phyloP scores from a whole-genome alignment of 2,329 filamentous ascomycete genomes.

The Waltergamsia citrina region DNA sequence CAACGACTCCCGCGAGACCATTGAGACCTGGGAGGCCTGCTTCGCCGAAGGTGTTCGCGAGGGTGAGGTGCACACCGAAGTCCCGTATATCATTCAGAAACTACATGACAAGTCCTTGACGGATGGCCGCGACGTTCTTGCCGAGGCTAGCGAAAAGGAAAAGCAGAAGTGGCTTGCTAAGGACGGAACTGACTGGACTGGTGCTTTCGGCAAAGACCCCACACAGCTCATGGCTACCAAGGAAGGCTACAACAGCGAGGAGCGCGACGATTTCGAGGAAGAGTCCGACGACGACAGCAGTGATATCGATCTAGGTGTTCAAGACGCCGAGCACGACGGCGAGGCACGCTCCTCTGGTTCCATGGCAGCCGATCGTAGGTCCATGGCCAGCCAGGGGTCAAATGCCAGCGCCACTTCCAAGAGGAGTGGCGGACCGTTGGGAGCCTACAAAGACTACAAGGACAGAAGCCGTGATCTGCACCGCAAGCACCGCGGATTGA shows the following conservation, averaged over 20 bases:
- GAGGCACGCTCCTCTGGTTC: slow-evolving; percentile 15
- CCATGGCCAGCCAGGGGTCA: slow-evolving; percentile 27
- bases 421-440: slow-evolving; percentile 33
- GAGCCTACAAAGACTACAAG: slow-evolving; percentile 53
- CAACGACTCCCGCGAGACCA: slow-evolving; percentile 85
- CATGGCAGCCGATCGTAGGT: slow-evolving; percentile 17
- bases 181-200: slow-evolving; percentile 77
- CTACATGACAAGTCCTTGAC: slow-evolving; percentile 76
- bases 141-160: slow-evolving; percentile 60
- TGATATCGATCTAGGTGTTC: slow-evolving; percentile 47
- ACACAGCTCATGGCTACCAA: slow-evolving; percentile 30
- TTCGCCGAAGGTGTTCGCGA: slow-evolving; percentile 75
- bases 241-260: slow-evolving; percentile 22
- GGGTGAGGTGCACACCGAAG: slow-evolving; percentile 60
- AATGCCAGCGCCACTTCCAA: slow-evolving; percentile 12
- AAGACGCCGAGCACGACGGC: slow-evolving; percentile 33
- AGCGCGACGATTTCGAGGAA: slow-evolving; percentile 28
- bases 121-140: slow-evolving; percentile 72
- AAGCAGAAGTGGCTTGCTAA: slow-evolving; percentile 70
- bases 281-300: slow-evolving; percentile 19
- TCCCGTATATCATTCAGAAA: slow-evolving; percentile 62
- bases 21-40: slow-evolving; percentile 91
- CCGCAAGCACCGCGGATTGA: slow-evolving; percentile 77
- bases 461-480: slow-evolving; percentile 65
- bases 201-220: slow-evolving; percentile 75